Evolutionary conservation across 2,329 filamentous ascomycete genomes (phyloP), one percentile per base, ranked within the genome.

Genomic region (Colletotrichum siamense): DNA sequence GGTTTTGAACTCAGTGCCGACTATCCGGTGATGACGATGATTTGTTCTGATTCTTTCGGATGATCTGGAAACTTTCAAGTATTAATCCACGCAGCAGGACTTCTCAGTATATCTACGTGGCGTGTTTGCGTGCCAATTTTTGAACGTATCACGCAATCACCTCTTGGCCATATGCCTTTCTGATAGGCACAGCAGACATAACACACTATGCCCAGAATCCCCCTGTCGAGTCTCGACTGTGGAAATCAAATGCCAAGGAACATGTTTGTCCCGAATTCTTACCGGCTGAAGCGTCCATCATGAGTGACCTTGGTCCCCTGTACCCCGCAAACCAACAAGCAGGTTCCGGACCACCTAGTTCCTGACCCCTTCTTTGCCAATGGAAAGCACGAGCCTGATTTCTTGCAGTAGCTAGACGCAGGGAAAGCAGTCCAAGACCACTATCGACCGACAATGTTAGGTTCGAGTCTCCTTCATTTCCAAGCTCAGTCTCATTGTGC

Each of bases 101-200:
- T n/a, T n/a, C n/a, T n/a, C n/a, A n/a, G n/a, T n/a, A n/a, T n/a
- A n/a, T n/a, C n/a, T n/a, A n/a, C n/a, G n/a, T n/a, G n/a, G n/a
- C n/a, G n/a, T n/a, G n/a, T n/a, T n/a, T n/a, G n/a, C n/a, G n/a
- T n/a, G n/a, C n/a, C n/a, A n/a, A n/a, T n/a, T n/a, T n/a, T n/a
- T n/a, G n/a, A n/a, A n/a, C n/a, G n/a, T n/a, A n/a, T n/a, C n/a
- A n/a, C n/a, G n/a, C n/a, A n/a, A n/a, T n/a, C n/a, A n/a, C n/a
- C n/a, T n/a, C n/a, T n/a, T n/a, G n/a, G n/a, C n/a, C n/a, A n/a
- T n/a, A n/a, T n/a, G n/a, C n/a, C n/a, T n/a, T n/a, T n/a, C n/a
- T n/a, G 32, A 34, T 2, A 18, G 5, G 36, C 16, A 0, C 8
- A 18, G 2, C 5, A 44, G 36, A 3, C 5, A 44, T 2, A 18